Evolutionary conservation across 1,139 yeast species (phyloP).

Genomic region (Suhomyces taliae): DNA sequence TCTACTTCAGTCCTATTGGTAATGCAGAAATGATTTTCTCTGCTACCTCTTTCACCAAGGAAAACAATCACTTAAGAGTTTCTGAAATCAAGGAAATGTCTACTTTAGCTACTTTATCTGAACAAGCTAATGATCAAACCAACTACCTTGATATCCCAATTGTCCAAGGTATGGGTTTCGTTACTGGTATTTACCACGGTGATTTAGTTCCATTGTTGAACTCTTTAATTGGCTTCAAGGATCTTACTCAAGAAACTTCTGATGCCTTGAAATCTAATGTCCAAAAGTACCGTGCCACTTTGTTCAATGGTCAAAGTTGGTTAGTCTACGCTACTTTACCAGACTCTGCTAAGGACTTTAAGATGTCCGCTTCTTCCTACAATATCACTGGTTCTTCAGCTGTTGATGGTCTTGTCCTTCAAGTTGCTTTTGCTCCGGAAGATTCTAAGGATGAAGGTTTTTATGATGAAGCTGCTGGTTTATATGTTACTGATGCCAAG

Average conservation of each 20-base stretch:
- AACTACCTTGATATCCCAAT: constrained; percentile 43
- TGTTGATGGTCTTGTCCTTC: constrained; percentile 58
- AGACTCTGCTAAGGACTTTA: constrained; percentile 30
- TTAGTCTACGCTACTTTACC: constrained; percentile 58
- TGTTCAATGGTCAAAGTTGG: constrained; percentile 56
- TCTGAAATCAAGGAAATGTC: constrained; percentile 58
- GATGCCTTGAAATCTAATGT: constrained; percentile 38
- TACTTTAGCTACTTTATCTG: constrained; percentile 47
- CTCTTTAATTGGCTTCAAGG: constrained; percentile 53
- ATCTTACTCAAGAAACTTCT: constrained; percentile 46
- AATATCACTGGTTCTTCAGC: constrained; percentile 45
- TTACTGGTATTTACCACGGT: constrained; percentile 51
- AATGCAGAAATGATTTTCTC: constrained; percentile 56
- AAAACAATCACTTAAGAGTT: constrained; percentile 34
- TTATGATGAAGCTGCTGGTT: constrained; percentile 40
- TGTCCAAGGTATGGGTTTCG: constrained; percentile 73
- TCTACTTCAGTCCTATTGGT: constrained; percentile 56
- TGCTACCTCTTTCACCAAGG: constrained; percentile 46
- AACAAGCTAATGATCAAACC: constrained; percentile 10
- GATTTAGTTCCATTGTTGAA: constrained; percentile 53
- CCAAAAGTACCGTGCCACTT: constrained; percentile 56
- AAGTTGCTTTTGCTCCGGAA: constrained; percentile 51
- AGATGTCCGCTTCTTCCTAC: constrained; percentile 36
- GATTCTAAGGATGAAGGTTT: constrained; percentile 22
- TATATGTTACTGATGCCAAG: constrained; percentile 35